Evolutionary conservation across 768 basidiomycete species (phyloP), one percentile per base, ranked within the genome.

Genomic region (Pleurotus tuber-regium): DNA sequence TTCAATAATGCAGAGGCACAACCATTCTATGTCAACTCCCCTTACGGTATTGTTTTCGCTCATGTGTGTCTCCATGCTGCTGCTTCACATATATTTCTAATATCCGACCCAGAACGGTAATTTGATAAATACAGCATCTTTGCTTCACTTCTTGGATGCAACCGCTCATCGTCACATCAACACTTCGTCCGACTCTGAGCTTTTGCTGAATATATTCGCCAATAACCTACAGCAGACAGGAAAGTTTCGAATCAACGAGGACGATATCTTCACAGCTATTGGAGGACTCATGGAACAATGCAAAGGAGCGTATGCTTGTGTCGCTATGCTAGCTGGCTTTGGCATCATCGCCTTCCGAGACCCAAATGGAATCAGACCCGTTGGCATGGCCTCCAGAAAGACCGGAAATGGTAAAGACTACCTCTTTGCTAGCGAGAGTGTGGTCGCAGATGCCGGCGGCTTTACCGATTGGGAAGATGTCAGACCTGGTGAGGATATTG

Each of bases 11-110:
- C 96, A 9, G 97, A 99, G 66, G 95, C 97, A 6, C 97, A 99
- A 65, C 97, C 97, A 1, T 99, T 99, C 78, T 99, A 99, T 66
- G 97, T 99, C 61, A 99, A 99, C 73, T 96, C 94, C n/a, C 97
- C 97, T 2, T 99, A 98, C 67, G 97, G 97, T 46, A 96, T 99
- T 63, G 92, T 95, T 55, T 89, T 99, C 64, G 97, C 92, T 16
- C 96, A 99, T 76, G 96, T 95, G 66, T 57, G 87, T 75, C 23
- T 28, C 24, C 9, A 10, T 36, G 40, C 24, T 49, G 16, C 48
- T 40, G 39, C 16, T 56, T 4, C n/a, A 24, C 53, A 44, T 57
- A 21, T 46, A 51, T 43, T 53, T 14, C 21, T 51, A 46, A 46
- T 47, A 25, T 16, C 12, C 25, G 28, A 12, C 44, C 12, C 62